Base-by-base conservation (phyloP, 1,139 yeast species). In the Magnusiomyces sp. region DNA sequence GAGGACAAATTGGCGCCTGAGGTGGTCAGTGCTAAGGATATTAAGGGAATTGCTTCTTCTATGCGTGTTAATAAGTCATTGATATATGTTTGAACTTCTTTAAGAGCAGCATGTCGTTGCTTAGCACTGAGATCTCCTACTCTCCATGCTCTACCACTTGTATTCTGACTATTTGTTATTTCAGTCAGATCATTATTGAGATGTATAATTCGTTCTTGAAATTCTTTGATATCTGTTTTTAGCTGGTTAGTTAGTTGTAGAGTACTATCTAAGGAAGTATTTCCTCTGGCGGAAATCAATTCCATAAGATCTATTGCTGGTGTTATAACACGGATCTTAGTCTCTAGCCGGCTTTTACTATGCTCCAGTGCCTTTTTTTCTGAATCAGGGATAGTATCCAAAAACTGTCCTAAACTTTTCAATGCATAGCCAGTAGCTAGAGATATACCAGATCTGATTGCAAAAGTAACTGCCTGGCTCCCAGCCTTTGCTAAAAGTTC, bases 391-490 rank as follows among this genome's bases (percentile, higher is more conserved):
- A 83, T 74, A 53, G 75, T 73, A 38, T 77, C 81, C 47, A 83
- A 68, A 55, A 83, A 75, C 48, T 73, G 75, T 16, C 80, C 66
- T 16, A 84, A 77, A 0, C 86, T 79, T 55, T 78, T 80, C 48
- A 85, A 74, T 17, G 92, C 92, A 66, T 80, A 85, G 0, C 85
- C 81, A 0, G 90, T 80, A 0, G 94, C 95, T 34, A 84, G 60
- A 0, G 89, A 80, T 27, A 85, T 79, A 0, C 94, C 89, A 1
- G 92, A 83, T 52, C 85, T 70, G 40, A 85, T 80, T 10, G 94
- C 95, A 68, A 85, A 83, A 2, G 89, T 77, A 9, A 85, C 87
- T 1, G 88, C 88, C 57, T 85, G 92, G 51, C 79, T 80, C 33
- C 90, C 83, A 2, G 94, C 94, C 67, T 79, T n/a, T n/a, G n/a